These are phyloP conservation scores for Keithomyces neogunnii DNA, from an alignment of 2,329 filamentous ascomycete species.

Conservation along the genomic window DNA sequence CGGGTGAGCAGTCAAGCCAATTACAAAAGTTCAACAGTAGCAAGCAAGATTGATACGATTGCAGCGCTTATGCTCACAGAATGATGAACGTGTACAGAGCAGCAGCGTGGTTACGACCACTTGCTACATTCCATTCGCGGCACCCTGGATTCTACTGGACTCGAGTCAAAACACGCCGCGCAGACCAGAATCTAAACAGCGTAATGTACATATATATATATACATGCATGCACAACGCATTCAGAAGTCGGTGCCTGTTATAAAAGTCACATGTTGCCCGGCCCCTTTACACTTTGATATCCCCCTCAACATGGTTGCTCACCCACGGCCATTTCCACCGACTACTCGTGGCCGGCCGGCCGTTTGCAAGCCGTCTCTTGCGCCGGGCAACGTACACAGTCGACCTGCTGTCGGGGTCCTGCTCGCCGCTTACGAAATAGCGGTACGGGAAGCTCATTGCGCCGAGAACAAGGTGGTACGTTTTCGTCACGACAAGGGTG, in stretches of 20 bases:
- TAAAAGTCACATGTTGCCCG: not conserved
- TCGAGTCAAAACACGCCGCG: no score
- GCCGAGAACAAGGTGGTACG: not conserved
- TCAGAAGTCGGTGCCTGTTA: no score
- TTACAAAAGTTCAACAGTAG: not conserved
- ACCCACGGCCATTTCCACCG: conserved; percentile 5
- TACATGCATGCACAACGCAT: no score
- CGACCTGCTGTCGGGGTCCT: not conserved
- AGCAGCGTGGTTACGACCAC: no score
- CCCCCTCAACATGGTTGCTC: conserved; percentile 1
- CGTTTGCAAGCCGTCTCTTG: conserved; percentile 10
- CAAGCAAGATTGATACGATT: no score
- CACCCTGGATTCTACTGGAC: no score
- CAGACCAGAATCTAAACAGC: no score
- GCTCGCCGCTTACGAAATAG: not conserved
- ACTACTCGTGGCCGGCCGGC: not conserved
- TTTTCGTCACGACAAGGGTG: conserved; percentile 17
- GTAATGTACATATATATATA: no score
- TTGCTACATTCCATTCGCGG: no score
- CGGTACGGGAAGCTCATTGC: not conserved
- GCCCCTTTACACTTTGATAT: conserved; percentile 4
- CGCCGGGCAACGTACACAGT: conserved; percentile 4
- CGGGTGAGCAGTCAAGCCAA: not conserved
- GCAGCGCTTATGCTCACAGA: no score
- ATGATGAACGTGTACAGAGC: no score